These are phyloP conservation scores for Spongospora subterranea DNA, from an alignment of 208 protist species.

Conservation along the genomic window DNA sequence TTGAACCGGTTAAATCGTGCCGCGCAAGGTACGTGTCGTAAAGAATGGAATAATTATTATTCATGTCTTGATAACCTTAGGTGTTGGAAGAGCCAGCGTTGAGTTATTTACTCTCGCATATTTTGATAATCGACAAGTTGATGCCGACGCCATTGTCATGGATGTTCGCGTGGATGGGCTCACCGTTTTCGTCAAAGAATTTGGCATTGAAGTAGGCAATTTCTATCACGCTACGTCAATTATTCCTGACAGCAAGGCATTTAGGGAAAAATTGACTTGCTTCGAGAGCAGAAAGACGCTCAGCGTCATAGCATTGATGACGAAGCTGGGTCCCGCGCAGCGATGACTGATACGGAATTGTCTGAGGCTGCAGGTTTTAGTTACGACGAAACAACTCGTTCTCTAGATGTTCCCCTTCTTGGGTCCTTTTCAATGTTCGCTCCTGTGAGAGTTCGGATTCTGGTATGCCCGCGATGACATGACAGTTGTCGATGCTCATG, in stretches of 20 bases:
- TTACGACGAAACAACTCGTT: background rate
- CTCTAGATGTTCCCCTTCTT: background rate
- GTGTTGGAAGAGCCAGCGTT: conserved; percentile 73
- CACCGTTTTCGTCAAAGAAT: conserved; percentile 66
- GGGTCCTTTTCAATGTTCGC: conserved; percentile 29
- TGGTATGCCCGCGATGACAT: too few relatives aligned
- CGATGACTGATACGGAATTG: background rate
- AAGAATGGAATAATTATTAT: background rate
- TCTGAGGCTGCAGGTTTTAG: background rate
- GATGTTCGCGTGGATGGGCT: conserved; percentile 75
- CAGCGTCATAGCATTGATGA: background rate
- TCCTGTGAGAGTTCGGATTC: background rate
- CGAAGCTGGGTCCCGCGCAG: background rate
- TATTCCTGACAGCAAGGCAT: background rate
- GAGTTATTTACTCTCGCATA: conserved; percentile 78
- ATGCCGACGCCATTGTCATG: conserved; percentile 71
- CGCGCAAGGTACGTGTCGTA: conserved; percentile 71
- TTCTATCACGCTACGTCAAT: background rate
- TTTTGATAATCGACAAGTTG: conserved; percentile 69
- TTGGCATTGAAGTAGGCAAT: conserved; percentile 63
- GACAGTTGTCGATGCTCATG: background rate
- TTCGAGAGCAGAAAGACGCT: background rate
- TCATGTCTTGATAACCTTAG: background rate
- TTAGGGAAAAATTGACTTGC: conserved; percentile 21
- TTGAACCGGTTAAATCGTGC: conserved; percentile 75